phyloP scores from a whole-genome alignment of 495 filamentous ascomycete species.

The Usnea hakonensis region DNA sequence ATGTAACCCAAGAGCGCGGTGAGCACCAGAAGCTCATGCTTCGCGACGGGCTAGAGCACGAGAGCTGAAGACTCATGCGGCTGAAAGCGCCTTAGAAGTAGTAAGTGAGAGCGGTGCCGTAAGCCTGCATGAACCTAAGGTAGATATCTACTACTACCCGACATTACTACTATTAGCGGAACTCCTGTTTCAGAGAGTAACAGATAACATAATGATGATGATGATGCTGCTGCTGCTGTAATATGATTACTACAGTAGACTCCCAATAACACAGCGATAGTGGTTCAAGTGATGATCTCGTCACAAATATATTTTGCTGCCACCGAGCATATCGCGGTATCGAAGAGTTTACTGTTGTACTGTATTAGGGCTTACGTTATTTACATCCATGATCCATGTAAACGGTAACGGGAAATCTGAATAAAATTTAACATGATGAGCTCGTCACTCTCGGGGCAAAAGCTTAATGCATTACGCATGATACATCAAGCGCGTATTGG shows the following conservation, averaged over 20 bases:
- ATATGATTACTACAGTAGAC: too few species aligned
- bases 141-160: too few species aligned
- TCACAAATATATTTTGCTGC: too few species aligned
- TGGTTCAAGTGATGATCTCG: too few species aligned
- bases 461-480: neutral
- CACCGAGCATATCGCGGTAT: too few species aligned
- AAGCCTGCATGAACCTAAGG: neutral
- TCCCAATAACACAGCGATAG: too few species aligned
- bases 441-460: neutral
- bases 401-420: neutral
- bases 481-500: too few species aligned
- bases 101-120: neutral
- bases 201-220: too few species aligned
- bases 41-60: conserved; percentile 1
- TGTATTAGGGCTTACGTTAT: neutral
- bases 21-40: neutral
- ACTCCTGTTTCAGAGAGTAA: neutral
- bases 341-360: too few species aligned
- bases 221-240: too few species aligned
- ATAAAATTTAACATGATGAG: too few species aligned
- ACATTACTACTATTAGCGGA: neutral
- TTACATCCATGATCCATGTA: neutral
- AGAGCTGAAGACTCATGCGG: conserved; percentile 10
- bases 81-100: neutral
- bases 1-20: neutral